phyloP scores from a whole-genome alignment of 768 basidiomycete genomes.

The Trametes cinnabarina region DNA sequence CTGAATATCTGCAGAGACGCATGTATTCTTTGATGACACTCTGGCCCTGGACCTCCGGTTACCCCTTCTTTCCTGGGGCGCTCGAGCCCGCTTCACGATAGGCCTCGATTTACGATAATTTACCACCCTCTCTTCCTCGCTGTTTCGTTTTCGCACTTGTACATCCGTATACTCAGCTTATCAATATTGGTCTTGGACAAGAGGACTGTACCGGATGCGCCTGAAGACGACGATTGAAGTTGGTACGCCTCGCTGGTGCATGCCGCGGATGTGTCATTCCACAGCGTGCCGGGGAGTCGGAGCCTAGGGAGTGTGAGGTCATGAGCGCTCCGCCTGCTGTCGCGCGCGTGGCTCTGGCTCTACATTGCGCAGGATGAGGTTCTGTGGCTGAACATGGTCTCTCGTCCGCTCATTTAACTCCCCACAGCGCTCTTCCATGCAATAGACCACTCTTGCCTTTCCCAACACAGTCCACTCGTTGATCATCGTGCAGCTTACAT shows the following conservation, averaged over 20 bases:
- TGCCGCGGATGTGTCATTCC: too few relatives aligned
- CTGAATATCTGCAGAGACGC: constrained; percentile 34
- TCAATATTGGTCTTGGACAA: constrained; percentile 23
- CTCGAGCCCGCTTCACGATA: background rate
- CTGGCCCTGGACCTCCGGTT: constrained; percentile 16
- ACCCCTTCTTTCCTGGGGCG: constrained; percentile 22
- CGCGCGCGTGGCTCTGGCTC: background rate
- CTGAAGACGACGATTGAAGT: background rate
- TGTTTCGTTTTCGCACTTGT: constrained; percentile 20
- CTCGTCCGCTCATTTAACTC: background rate
- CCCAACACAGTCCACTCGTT: too few relatives aligned
- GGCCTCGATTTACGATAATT: constrained; percentile 19
- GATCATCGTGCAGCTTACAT: too few relatives aligned
- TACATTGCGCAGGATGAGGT: background rate
- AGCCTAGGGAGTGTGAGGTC: background rate
- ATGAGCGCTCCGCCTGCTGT: constrained; percentile 10
- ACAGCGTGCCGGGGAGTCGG: background rate
- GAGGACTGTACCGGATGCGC: background rate
- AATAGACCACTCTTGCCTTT: constrained; percentile 2
- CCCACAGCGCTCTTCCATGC: background rate
- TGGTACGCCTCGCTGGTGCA: background rate
- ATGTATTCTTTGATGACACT: constrained; percentile 11
- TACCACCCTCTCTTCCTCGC: constrained; percentile 17
- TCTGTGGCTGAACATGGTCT: constrained; percentile 2
- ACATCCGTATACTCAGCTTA: constrained; percentile 23